Evolutionary conservation across 177 flowering plant genomes (phyloP).

Genomic region (Vitis hybrid): DNA sequence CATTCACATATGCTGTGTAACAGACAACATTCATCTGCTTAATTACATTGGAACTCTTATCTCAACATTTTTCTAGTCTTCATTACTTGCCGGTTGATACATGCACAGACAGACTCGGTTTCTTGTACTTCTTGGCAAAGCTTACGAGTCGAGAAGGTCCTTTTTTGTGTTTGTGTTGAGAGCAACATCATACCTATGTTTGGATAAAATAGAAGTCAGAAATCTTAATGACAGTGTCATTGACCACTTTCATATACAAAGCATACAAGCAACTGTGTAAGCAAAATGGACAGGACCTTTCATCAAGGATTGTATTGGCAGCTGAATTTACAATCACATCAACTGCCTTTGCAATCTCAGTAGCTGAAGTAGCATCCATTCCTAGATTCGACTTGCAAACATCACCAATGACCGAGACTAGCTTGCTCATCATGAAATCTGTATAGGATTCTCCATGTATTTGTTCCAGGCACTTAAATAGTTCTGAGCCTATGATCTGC

Average conservation of each 20-base stretch:
- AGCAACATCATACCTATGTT: conserved; percentile 8
- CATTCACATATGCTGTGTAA: conserved; percentile 8
- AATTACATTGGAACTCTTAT: background rate
- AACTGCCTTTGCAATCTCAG: background rate
- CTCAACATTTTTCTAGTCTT: background rate
- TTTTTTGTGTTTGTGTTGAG: conserved; percentile 4
- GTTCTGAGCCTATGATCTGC: conserved; percentile 6
- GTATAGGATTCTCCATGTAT: conserved; percentile 8
- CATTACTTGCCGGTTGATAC: conserved; percentile 6
- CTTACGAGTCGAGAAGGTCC: conserved; percentile 2
- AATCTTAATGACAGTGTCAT: no score
- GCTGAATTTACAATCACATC: conserved; percentile 11
- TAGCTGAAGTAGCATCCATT: conserved; percentile 2
- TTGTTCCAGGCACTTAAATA: conserved; percentile 5
- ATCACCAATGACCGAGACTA: conserved; percentile 6
- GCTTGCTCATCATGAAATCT: conserved; percentile 15
- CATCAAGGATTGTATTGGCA: conserved; percentile 15
- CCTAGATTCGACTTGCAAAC: conserved; percentile 8
- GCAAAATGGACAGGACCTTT: background rate
- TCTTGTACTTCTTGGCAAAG: conserved; percentile 12
- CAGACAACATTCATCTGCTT: background rate
- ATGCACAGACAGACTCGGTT: conserved; percentile 4
- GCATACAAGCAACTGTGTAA: no score
- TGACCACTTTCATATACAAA: no score
- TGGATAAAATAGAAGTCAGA: no score